phyloP scores from a whole-genome alignment of 257 asterid genomes.

The Primulina tabacum region DNA sequence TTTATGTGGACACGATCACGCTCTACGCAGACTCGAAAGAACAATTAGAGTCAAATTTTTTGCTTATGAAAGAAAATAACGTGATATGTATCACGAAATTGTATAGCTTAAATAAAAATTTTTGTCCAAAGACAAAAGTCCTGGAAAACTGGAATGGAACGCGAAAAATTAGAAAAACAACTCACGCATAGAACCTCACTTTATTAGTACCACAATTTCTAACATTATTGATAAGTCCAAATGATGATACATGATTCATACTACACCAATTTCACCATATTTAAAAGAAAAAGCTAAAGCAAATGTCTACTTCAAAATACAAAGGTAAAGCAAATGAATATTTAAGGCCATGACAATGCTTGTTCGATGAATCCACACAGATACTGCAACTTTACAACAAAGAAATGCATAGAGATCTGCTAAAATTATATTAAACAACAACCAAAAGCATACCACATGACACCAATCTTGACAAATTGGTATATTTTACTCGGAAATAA shows the following conservation, averaged over 20 bases:
- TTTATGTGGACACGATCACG: too few relatives aligned
- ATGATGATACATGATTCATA: too few relatives aligned
- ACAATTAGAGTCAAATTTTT: too few relatives aligned
- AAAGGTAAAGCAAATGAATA: background rate
- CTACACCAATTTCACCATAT: background rate
- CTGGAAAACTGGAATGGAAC: background rate
- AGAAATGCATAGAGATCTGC: slow-evolving; percentile 40
- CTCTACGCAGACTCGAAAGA: too few relatives aligned
- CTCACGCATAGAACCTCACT: too few relatives aligned
- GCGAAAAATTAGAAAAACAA: background rate
- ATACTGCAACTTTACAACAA: slow-evolving; percentile 24
- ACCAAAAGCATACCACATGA: slow-evolving; percentile 33
- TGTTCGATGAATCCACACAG: background rate
- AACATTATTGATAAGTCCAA: background rate
- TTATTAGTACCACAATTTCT: background rate
- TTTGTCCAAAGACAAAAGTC: background rate
- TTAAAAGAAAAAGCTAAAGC: too few relatives aligned
- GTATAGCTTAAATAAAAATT: too few relatives aligned
- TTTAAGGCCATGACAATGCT: background rate
- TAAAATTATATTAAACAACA: slow-evolving; percentile 19
- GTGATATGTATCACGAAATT: background rate
- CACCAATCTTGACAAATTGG: slow-evolving; percentile 22
- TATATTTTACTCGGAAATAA: slow-evolving; percentile 8
- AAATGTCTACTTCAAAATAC: too few relatives aligned
- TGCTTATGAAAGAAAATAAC: background rate